A percentile compares a stretch with the other conserved stretches of the same genome.
Evolutionary conservation across 345 rosid genomes (phyloP).

Genomic region (Stellera chamaejasme): DNA sequence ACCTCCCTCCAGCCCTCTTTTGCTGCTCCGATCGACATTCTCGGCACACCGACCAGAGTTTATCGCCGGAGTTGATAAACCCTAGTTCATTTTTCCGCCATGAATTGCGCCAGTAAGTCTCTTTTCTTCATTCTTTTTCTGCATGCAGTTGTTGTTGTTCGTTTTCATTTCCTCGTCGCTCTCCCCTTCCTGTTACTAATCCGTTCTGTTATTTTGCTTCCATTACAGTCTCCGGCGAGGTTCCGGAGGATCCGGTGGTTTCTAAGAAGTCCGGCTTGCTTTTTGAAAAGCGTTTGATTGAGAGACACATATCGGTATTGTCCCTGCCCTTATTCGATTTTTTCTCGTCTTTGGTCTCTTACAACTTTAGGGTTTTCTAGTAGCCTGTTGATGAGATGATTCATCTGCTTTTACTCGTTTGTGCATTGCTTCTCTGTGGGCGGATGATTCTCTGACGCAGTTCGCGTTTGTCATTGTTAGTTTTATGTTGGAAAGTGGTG

Average conservation of each 20-base stretch:
- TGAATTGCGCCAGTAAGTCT: slow-evolving; percentile 76
- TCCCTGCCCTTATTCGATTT: not conserved
- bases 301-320: slow-evolving; percentile 64
- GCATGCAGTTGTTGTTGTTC: not conserved
- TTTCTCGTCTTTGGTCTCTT: not conserved
- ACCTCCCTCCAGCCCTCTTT: not conserved
- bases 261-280: slow-evolving; percentile 75
- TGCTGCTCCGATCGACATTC: slow-evolving; percentile 6
- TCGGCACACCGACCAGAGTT: too few relatives aligned
- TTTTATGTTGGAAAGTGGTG: too few relatives aligned
- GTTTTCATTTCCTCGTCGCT: not conserved
- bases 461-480: too few relatives aligned
- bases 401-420: not conserved
- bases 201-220: slow-evolving; percentile 3
- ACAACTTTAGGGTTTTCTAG: slow-evolving; percentile 27
- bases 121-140: not conserved
- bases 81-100: slow-evolving; percentile 25
- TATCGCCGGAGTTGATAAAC: slow-evolving; percentile 6
- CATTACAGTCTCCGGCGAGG: slow-evolving; percentile 78
- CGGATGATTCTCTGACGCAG: too few relatives aligned
- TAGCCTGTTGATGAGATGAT: not conserved
- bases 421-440: too few relatives aligned
- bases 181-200: slow-evolving; percentile 1
- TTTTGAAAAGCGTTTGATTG: slow-evolving; percentile 86
- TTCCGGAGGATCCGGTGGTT: slow-evolving; percentile 90